These are phyloP conservation scores for Pyrrhoderma noxium DNA, from an alignment of 1,284 basidiomycete genomes.

Conservation along the genomic window DNA sequence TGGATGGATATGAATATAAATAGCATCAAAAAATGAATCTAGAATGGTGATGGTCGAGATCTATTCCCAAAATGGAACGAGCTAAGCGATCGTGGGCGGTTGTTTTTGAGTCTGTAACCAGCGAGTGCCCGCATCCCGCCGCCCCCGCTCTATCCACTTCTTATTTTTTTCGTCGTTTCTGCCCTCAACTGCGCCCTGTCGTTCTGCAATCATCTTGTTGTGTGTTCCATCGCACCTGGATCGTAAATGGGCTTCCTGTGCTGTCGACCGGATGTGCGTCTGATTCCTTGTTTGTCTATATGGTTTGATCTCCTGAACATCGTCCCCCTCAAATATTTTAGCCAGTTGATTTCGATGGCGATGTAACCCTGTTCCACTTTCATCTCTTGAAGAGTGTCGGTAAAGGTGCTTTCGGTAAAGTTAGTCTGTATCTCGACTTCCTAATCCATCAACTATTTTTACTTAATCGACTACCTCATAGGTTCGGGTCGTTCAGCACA, in stretches of 20 bases:
- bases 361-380: conserved; percentile 97
- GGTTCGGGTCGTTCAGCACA: conserved; percentile 98
- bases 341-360: conserved; percentile 97
- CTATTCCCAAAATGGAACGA: too few species aligned
- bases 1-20: not conserved
- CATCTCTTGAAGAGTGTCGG: conserved; percentile 90
- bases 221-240: conserved; percentile 1
- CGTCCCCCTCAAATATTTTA: conserved; percentile 31
- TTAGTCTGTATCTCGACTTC: conserved; percentile 28
- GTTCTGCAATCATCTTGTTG: not conserved
- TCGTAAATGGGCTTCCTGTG: conserved; percentile 73
- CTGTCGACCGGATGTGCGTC: conserved; percentile 68
- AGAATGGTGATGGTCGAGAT: too few species aligned
- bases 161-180: not conserved
- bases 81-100: too few species aligned
- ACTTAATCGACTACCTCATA: conserved; percentile 27
- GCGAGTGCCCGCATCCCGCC: too few species aligned
- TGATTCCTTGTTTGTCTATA: conserved; percentile 10
- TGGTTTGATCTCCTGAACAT: conserved; percentile 10
- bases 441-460: not conserved
- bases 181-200: not conserved
- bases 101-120: too few species aligned
- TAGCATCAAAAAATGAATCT: conserved; percentile 1
- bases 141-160: not conserved
- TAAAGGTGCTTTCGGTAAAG: conserved; percentile 98